Base-by-base conservation (phyloP, 495 filamentous ascomycete species). In the Aspergillus nidulans region DNA sequence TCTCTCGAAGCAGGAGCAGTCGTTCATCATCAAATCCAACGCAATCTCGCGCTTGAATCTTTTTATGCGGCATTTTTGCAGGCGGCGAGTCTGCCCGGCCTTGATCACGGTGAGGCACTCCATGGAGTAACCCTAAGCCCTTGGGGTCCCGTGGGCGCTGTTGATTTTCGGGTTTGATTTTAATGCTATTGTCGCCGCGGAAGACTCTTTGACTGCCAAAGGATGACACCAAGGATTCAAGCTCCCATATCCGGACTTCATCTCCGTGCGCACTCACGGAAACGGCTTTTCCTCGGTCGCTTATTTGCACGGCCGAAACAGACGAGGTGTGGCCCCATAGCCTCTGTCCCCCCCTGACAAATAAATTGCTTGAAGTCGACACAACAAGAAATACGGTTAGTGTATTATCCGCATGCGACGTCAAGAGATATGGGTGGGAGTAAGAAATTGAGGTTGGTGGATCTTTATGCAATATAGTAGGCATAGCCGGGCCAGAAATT, bases 301-400 rank as follows among this genome's bases (percentile, higher is more conserved):
- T 92, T 40, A 98, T 88, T 56, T 96, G 85, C 21, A 89, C 92
- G 12, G 86, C 83, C 36, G 87, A 87, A 13, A 98, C 89, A 1
- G 90, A 89, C 1, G 92, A 95, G 0, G 94, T 97, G 62, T 98
- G 94, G 16, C 94, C 94, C 88, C 89, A 97, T 8, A 98, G 80
- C 21, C 88, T 78, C 44, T 82, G 89, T 15, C 90, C 91, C 1
- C 81, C 73, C 20, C 87, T 84, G 39, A 98, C 86, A 15, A 78
- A 81, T 7, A 97, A 77, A 1, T 75, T 71, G 0, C 79, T 71
- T 4, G 82, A 71, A 7, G 80, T 88, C 1, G 91, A 96, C 34
- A 81, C 90, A 61, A 92, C 88, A 34, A 95, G 78, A 61, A 94
- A 90, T 55, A 96, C 77, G 0, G 91, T 88, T 48, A 98, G 76